Evolutionary conservation across 2,329 filamentous ascomycete genomes (phyloP), one percentile per base, ranked within the genome.

Genomic region (Phialophora macrospora): DNA sequence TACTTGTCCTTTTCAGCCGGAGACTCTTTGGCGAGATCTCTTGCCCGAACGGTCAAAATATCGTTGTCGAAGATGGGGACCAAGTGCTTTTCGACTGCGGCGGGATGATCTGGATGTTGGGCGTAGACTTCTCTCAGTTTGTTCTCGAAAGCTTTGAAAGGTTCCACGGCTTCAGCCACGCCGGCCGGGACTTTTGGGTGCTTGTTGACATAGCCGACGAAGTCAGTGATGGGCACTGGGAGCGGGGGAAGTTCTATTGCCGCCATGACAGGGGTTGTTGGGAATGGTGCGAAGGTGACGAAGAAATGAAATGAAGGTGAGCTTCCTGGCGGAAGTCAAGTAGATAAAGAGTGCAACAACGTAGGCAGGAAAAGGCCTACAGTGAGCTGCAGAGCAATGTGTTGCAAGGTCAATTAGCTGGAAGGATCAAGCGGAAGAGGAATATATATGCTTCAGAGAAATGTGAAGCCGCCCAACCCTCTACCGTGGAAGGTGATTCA

Each of bases 91-190:
- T 75, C 72, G 24, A 71, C 64, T 2, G 75, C 60, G 22, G 72
- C 71, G 12, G 73, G 62, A 57, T 79, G 71, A 24, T 72, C 69
- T n/a, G 73, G 75, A n/a, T 78, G 71, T 63, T 79, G 78, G 5
- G 78, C 78, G 65, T 75, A 80, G 7, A 75, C 69, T 62, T 76
- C 77, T 28, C 78, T 75, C 3, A 77, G 62, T 26, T 72, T 74
- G 1, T 71, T 73, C 62, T 80, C 78, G 48, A 74, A 78, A 2
- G 71, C 71, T 57, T 77, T 78, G 71, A 75, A 80, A 1, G 78
- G 78, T 26, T 71, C 64, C 9, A 78, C 58, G 64, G 76, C 71
- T 14, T 76, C 69, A 3, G 61, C 59, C 1, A 77, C 73, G n/a
- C 73, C 71, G 5, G 62, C 72, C 4, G 73, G 62, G 3, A 71